A percentile compares a stretch with the other conserved stretches of the same genome.
Evolutionary conservation across 1,284 basidiomycete genomes (phyloP).

Genomic region (Moniliella sp.): DNA sequence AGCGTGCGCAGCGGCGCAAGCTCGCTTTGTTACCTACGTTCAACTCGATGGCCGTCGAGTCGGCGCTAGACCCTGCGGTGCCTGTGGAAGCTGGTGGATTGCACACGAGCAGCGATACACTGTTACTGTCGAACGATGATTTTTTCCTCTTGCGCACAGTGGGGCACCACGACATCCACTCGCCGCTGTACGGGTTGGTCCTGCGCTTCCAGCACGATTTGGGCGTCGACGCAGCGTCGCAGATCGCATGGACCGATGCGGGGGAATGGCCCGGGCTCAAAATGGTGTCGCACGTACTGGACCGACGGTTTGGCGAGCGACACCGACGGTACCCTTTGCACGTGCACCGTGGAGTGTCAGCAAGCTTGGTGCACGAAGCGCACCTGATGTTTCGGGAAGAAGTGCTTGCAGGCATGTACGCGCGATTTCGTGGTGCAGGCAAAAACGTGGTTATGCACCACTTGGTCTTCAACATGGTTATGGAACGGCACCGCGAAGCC

Average conservation of each 20-base stretch:
- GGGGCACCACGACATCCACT: conserved; percentile 6
- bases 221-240: not conserved
- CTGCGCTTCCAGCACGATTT: conserved; percentile 11
- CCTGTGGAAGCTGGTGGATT: too few species aligned
- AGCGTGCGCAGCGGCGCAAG: too few species aligned
- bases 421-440: conserved; percentile 10
- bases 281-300: conserved; percentile 7
- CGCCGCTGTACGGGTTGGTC: conserved; percentile 12
- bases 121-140: conserved; percentile 16
- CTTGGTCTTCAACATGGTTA: conserved; percentile 9
- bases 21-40: conserved; percentile 13
- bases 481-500: conserved; percentile 21
- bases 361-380: conserved; percentile 6
- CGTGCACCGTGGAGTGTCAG: conserved; percentile 8
- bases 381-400: conserved; percentile 9
- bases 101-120: conserved; percentile 8
- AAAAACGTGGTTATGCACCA: conserved; percentile 9
- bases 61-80: conserved; percentile 9
- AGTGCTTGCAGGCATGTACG: conserved; percentile 3
- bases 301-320: conserved; percentile 9
- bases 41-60: conserved; percentile 17
- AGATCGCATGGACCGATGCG: not conserved
- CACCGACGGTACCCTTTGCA: conserved; percentile 9
- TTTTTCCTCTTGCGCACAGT: conserved; percentile 11
- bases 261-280: conserved; percentile 11